These are phyloP conservation scores for Cicer chorassanicum DNA, from an alignment of 306 rosid species.

Conservation along the genomic window DNA sequence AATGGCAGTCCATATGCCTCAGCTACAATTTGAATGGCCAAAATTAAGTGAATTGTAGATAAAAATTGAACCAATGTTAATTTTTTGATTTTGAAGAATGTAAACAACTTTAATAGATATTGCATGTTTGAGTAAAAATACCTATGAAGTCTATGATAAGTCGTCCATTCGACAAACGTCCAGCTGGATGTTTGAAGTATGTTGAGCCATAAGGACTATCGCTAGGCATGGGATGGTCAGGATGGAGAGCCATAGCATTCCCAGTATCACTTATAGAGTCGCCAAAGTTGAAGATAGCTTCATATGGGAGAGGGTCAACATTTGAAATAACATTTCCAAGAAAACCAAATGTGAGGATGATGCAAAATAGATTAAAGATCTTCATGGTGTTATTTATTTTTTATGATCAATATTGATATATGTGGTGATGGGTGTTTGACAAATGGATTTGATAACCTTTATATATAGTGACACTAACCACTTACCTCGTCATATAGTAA, in stretches of 20 bases:
- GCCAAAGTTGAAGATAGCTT: no score
- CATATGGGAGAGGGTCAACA: neutral
- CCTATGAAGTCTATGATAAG: conserved; percentile 30
- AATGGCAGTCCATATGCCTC: conserved; percentile 46
- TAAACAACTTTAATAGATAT: no score
- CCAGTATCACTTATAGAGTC: conserved; percentile 55
- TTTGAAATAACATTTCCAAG: neutral
- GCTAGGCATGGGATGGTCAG: neutral
- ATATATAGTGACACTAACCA: neutral
- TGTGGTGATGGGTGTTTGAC: neutral
- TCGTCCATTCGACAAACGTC: conserved; percentile 57
- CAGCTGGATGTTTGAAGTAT: conserved; percentile 48
- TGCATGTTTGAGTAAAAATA: conserved; percentile 7
- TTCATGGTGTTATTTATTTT: neutral
- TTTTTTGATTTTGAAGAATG: neutral
- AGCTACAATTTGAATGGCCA: neutral
- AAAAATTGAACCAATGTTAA: neutral
- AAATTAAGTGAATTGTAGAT: neutral
- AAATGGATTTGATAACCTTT: neutral
- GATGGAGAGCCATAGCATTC: conserved; percentile 18
- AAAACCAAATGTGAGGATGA: neutral
- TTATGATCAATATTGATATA: neutral
- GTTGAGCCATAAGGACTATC: conserved; percentile 56
- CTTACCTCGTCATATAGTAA: neutral
- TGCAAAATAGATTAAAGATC: neutral